Evolutionary conservation across 164 flowering plant species (phyloP), one percentile per base, ranked within the genome.

Genomic region (Aristolochia fimbriata): DNA sequence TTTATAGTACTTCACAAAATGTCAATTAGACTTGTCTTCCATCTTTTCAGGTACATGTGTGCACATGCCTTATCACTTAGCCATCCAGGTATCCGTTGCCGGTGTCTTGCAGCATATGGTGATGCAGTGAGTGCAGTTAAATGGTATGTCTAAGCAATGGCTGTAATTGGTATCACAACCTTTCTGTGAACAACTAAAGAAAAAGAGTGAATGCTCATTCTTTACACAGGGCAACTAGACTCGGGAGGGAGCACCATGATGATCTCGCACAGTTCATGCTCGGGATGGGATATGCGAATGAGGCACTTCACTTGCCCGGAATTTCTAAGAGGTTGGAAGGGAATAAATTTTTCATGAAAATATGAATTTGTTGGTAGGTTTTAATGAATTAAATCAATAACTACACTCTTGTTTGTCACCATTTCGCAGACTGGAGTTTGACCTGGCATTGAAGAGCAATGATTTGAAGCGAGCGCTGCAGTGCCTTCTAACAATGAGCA

Each of bases 81-180:
- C 72, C 99, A 93, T 77, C 99, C 99, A 59, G 99, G 99, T 63
- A 86, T 90, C 47, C 97, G 97, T 59, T 93, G 99, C 62, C 92
- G 99, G 15, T 93, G 99, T 76, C 97, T 93, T 72, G 97, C 99
- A 76, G 99, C 99, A 13, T 85, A 93, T 76, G 99, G 99, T 48
- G 99, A 93, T 80, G 95, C 99, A 67, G 93, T 90, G 72, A 93
- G 99, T 81, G 94, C 99, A 47, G 97, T 93, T 61, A 90, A 93
- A 81, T 90, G 99, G 94, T 87, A 47, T 49, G 11, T 19, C 23
- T 47, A 30, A 22, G 27, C 33, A 21, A 59, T 47, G 48, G n/a
- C 31, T 0, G 6, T 54, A 27, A n/a, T 22, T 53, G 12, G 17
- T 16, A 56, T 30, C 15, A 21, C n/a, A 47, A 50, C n/a, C 17